Conservation (phyloP, 1,139 yeast species). For the Entelexis sorbosivorans region DNA sequence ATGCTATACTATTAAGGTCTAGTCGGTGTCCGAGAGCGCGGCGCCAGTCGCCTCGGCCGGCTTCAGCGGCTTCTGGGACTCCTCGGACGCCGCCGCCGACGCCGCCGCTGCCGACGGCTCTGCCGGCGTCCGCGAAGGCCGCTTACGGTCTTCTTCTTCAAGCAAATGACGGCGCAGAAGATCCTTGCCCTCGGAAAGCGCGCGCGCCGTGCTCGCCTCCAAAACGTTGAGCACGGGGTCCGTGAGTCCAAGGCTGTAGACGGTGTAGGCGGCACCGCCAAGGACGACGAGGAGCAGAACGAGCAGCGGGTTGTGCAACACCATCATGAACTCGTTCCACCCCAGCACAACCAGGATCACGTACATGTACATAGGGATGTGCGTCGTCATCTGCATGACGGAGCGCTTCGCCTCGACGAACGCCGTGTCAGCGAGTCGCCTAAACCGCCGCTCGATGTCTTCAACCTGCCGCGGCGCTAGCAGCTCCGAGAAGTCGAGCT, state of each 20-base stretch:
- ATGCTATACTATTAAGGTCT: too few species aligned
- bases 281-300: slow-evolving; percentile 38
- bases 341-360: slow-evolving; percentile 64
- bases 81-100: neutral
- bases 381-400: slow-evolving; percentile 40
- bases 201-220: slow-evolving; percentile 9
- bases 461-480: slow-evolving; percentile 49
- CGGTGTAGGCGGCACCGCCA: slow-evolving; percentile 43
- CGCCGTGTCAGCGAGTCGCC: slow-evolving; percentile 66
- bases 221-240: slow-evolving; percentile 12
- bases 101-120: neutral
- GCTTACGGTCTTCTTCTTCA: slow-evolving; percentile 11
- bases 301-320: slow-evolving; percentile 66
- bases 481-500: slow-evolving; percentile 45
- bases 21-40: too few species aligned
- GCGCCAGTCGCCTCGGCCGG: too few species aligned
- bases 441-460: slow-evolving; percentile 49
- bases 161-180: slow-evolving; percentile 14
- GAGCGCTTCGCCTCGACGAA: slow-evolving; percentile 60
- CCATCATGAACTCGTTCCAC: slow-evolving; percentile 92
- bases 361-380: slow-evolving; percentile 77
- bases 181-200: slow-evolving; percentile 11
- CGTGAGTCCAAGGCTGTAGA: slow-evolving; percentile 17
- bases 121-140: too few species aligned
- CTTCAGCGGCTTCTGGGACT: too few species aligned